phyloP scores from a whole-genome alignment of 2,329 filamentous ascomycete species.

The Akanthomyces lecanii region DNA sequence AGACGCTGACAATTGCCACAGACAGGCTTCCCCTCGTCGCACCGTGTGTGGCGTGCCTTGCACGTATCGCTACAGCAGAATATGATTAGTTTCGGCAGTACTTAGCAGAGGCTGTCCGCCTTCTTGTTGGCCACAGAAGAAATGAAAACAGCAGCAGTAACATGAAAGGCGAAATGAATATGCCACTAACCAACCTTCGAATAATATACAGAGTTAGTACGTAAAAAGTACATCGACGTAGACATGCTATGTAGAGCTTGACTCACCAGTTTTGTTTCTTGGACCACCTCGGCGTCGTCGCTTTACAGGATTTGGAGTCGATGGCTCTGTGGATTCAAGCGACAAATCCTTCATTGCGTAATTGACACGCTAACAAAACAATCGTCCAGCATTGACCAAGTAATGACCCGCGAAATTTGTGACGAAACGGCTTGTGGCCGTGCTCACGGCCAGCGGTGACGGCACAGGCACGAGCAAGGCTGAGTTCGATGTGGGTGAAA shows the following conservation, averaged over 20 bases:
- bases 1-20: conserved; percentile 14
- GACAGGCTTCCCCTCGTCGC: conserved; percentile 15
- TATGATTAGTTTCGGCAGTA: background rate
- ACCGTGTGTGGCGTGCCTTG: conserved; percentile 5
- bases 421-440: too few relatives aligned
- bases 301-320: background rate
- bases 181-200: background rate
- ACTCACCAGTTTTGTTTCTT: background rate
- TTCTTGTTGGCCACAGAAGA: background rate
- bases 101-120: background rate
- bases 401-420: too few relatives aligned
- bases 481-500: too few relatives aligned
- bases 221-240: background rate
- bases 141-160: background rate
- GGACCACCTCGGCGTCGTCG: background rate
- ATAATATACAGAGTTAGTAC: background rate
- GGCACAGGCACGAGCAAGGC: too few relatives aligned
- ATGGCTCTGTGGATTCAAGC: background rate
- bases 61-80: background rate
- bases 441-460: too few relatives aligned
- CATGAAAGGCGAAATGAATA: background rate
- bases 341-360: background rate
- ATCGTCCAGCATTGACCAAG: too few relatives aligned
- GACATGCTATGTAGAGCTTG: background rate
- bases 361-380: background rate